These are phyloP conservation scores for Dalechampia spathulata DNA, from an alignment of 441 rosid species.

Conservation along the genomic window DNA sequence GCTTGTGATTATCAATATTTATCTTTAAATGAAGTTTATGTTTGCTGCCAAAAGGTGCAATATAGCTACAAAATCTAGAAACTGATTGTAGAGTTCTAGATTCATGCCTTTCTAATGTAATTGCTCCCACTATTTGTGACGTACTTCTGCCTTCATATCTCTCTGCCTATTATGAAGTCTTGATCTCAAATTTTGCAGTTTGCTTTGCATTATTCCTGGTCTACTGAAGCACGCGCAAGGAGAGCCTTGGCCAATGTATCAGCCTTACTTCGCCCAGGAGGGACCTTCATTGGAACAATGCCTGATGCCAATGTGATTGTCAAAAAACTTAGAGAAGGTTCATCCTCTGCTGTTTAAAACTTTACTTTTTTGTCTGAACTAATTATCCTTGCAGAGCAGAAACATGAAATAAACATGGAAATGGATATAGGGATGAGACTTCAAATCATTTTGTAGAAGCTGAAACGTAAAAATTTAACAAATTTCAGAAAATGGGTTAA, in stretches of 20 bases:
- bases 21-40: not conserved
- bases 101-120: too few species aligned
- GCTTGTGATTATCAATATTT: not conserved
- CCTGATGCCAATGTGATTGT: constrained; percentile 94
- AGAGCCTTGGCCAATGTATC: constrained; percentile 93
- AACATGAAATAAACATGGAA: not conserved
- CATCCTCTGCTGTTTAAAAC: constrained; percentile 1
- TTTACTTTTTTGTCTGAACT: not conserved
- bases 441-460: not conserved
- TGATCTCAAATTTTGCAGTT: constrained; percentile 36
- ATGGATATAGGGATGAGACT: not conserved
- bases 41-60: not conserved
- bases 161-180: not conserved
- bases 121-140: too few species aligned
- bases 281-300: constrained; percentile 90
- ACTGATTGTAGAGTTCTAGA: too few species aligned
- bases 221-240: constrained; percentile 86
- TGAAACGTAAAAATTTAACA: not conserved
- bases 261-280: constrained; percentile 92
- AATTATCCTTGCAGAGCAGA: not conserved
- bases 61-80: too few species aligned
- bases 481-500: not conserved
- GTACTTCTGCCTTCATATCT: too few species aligned
- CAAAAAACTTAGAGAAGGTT: constrained; percentile 84
- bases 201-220: constrained; percentile 96